phyloP scores from a whole-genome alignment of 2,329 filamentous ascomycete species.

The Bisporella sp. region DNA sequence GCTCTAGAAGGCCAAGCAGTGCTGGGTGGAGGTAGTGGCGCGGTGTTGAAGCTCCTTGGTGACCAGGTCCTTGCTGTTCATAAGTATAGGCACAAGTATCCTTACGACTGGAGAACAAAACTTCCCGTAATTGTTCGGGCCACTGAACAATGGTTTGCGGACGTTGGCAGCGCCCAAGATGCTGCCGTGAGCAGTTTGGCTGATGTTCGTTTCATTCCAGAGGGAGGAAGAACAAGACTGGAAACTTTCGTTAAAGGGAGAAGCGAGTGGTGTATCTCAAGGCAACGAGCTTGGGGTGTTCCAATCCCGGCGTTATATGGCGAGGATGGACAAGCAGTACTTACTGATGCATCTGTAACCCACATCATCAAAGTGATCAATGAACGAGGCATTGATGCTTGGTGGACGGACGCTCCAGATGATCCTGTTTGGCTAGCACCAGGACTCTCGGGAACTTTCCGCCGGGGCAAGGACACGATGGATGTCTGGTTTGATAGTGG shows the following conservation, averaged over 20 bases:
- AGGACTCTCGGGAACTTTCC: constrained; percentile 53
- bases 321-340: constrained; percentile 63
- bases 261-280: constrained; percentile 96
- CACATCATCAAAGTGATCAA: constrained; percentile 79
- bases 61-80: constrained; percentile 61
- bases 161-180: constrained; percentile 76
- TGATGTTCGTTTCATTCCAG: constrained; percentile 71
- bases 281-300: constrained; percentile 92
- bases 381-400: constrained; percentile 77
- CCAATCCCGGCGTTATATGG: constrained; percentile 89
- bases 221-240: constrained; percentile 64
- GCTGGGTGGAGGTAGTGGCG: constrained; percentile 59
- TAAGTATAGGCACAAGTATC: constrained; percentile 82
- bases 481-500: constrained; percentile 99
- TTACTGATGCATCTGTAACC: constrained; percentile 70
- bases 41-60: constrained; percentile 63
- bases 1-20: constrained; percentile 67
- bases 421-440: constrained; percentile 72
- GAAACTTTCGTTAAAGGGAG: constrained; percentile 81
- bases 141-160: constrained; percentile 96
- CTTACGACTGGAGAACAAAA: constrained; percentile 97
- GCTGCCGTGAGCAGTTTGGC: constrained; percentile 64
- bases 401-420: constrained; percentile 79
- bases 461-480: constrained; percentile 89
- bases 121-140: constrained; percentile 83